Evolutionary conservation across 2,329 filamentous ascomycete genomes (phyloP).

Genomic region (Clonostachys rosea): DNA sequence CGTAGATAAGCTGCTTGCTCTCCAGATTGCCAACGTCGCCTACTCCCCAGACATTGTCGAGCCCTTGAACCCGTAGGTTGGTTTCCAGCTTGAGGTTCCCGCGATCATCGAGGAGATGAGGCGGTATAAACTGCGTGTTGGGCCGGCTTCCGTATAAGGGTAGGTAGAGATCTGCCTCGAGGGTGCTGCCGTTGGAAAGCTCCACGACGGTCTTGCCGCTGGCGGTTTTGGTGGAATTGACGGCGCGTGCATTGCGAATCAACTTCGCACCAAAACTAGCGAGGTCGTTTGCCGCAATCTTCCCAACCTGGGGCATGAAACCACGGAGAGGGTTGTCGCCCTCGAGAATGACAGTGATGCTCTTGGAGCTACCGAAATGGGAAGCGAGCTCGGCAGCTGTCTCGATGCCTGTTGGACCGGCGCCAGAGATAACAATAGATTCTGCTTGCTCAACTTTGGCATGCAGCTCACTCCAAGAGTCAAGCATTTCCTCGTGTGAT

Average conservation of each 20-base stretch:
- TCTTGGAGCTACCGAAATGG: conserved; percentile 58
- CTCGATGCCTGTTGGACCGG: conserved; percentile 52
- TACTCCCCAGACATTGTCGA: too few species aligned
- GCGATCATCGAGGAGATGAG: conserved; percentile 17
- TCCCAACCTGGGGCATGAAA: conserved; percentile 19
- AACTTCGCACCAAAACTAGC: conserved; percentile 14
- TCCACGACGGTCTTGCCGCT: conserved; percentile 9
- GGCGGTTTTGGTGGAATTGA: not conserved
- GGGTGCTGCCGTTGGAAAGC: conserved; percentile 18
- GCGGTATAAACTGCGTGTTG: conserved; percentile 34
- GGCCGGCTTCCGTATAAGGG: conserved; percentile 34
- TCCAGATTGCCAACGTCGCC: too few species aligned
- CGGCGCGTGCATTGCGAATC: conserved; percentile 24
- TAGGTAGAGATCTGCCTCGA: conserved; percentile 32
- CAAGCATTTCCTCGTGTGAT: too few species aligned
- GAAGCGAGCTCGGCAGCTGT: conserved; percentile 66
- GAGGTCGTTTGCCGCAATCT: conserved; percentile 13
- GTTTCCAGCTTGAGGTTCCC: conserved; percentile 15
- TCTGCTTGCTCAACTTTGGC: conserved; percentile 33
- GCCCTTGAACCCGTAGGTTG: too few species aligned
- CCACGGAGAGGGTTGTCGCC: conserved; percentile 11
- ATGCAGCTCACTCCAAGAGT: not conserved
- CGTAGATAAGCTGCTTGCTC: too few species aligned
- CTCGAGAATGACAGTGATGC: not conserved
- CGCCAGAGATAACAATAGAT: conserved; percentile 50